phyloP scores from a whole-genome alignment of 768 basidiomycete species.

The Nidularia pulvinata region DNA sequence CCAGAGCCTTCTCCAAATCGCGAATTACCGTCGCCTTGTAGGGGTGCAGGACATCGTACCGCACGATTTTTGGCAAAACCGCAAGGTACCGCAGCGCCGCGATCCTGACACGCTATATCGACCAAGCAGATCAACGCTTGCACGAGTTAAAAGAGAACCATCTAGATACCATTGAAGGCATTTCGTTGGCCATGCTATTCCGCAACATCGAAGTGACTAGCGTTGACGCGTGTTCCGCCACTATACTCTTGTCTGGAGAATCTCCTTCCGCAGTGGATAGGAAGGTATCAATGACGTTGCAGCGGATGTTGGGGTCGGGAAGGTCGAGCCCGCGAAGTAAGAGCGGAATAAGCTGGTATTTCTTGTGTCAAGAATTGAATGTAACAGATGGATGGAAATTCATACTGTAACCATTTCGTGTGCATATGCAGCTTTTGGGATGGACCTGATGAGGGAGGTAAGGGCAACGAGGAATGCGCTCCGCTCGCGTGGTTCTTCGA shows the following conservation, averaged over 20 bases:
- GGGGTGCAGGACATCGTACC: conserved; percentile 84
- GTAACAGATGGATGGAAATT: conserved; percentile 1
- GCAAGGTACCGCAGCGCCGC: conserved; percentile 77
- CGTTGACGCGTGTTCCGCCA: conserved; percentile 71
- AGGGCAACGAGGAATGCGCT: conserved; percentile 82
- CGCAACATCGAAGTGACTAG: conserved; percentile 74
- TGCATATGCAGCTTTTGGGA: conserved; percentile 75
- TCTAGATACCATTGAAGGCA: conserved; percentile 52
- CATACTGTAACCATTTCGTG: conserved; percentile 65
- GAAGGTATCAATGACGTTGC: conserved; percentile 81
- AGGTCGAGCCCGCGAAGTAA: conserved; percentile 84
- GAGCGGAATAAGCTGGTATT: conserved; percentile 78
- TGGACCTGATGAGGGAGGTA: conserved; percentile 74
- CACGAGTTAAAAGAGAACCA: neutral
- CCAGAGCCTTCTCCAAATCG: conserved; percentile 73
- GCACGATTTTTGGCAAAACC: conserved; percentile 71
- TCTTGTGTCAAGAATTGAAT: neutral
- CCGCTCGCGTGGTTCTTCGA: conserved; percentile 49
- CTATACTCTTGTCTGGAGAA: conserved; percentile 39
- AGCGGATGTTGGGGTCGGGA: conserved; percentile 69
- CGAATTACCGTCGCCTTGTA: conserved; percentile 73
- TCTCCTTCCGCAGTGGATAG: conserved; percentile 65
- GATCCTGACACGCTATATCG: conserved; percentile 66
- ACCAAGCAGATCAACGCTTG: conserved; percentile 1
- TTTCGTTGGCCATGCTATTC: conserved; percentile 50